These are phyloP conservation scores for Hyphochytrium catenoides DNA, from an alignment of 352 stramenopile genomes.

Conservation along the genomic window DNA sequence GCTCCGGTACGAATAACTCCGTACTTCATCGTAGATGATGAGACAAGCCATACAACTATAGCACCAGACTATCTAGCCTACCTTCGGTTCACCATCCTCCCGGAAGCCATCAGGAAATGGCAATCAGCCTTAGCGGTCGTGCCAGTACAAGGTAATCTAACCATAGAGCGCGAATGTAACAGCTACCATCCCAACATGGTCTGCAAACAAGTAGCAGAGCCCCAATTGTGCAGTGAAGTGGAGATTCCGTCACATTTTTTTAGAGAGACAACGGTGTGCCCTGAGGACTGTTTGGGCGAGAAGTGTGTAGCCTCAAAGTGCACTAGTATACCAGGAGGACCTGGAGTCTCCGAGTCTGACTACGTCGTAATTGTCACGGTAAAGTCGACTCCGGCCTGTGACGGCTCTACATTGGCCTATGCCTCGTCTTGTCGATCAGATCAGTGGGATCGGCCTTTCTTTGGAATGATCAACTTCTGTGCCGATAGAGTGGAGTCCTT, in stretches of 20 bases:
- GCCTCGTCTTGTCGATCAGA: conserved; percentile 51
- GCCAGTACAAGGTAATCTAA: conserved; percentile 28
- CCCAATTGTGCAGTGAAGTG: conserved; percentile 41
- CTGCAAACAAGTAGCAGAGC: conserved; percentile 22
- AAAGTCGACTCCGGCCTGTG: conserved; percentile 21
- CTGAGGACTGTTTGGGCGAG: conserved; percentile 16
- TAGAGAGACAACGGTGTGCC: conserved; percentile 18
- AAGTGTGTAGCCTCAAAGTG: conserved; percentile 8
- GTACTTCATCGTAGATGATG: too few species aligned
- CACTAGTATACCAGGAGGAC: conserved; percentile 9
- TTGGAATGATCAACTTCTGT: conserved; percentile 59
- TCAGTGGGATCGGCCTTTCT: conserved; percentile 48
- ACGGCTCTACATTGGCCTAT: conserved; percentile 27
- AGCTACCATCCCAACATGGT: conserved; percentile 25
- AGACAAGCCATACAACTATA: too few species aligned
- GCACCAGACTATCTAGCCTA: too few species aligned
- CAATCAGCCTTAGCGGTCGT: conserved; percentile 23
- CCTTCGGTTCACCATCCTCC: too few species aligned
- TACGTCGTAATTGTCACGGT: conserved; percentile 44
- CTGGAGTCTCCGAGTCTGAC: conserved; percentile 22
- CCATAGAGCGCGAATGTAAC: conserved; percentile 27
- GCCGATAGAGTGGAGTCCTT: conserved; percentile 13
- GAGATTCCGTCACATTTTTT: conserved; percentile 32
- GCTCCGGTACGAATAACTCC: too few species aligned
- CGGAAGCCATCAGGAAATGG: conserved; percentile 34